A percentile compares a stretch with the other conserved stretches of the same genome.
Evolutionary conservation across 352 stramenopile species (phyloP).

Genomic region (Pythium biforme): DNA sequence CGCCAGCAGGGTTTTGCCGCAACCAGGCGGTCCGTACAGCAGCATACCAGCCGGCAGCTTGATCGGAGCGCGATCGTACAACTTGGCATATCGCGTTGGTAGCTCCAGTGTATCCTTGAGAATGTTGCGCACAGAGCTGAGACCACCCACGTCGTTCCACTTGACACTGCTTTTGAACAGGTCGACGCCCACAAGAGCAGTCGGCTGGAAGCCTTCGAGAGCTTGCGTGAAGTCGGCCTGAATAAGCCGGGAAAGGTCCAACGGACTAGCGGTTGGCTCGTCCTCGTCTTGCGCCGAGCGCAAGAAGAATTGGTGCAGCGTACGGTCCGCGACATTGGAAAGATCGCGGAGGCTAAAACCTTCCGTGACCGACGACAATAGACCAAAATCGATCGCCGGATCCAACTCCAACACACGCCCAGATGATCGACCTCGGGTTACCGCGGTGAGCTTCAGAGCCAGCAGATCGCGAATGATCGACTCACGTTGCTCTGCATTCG

Average conservation of each 20-base stretch:
- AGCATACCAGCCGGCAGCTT: constrained; percentile 86
- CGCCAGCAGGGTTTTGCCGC: constrained; percentile 88
- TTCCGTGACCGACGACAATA: constrained; percentile 66
- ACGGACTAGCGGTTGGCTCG: neutral
- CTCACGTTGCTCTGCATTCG: constrained; percentile 65
- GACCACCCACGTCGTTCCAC: constrained; percentile 86
- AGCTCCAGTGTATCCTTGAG: constrained; percentile 90
- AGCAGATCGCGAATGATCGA: constrained; percentile 62
- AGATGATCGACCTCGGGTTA: constrained; percentile 16
- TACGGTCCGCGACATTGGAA: constrained; percentile 58
- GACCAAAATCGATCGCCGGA: constrained; percentile 56
- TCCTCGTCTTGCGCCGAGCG: constrained; percentile 27
- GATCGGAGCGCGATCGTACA: constrained; percentile 82
- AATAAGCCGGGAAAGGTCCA: constrained; percentile 27
- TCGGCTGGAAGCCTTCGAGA: constrained; percentile 78
- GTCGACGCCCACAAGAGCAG: constrained; percentile 74
- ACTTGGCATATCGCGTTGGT: constrained; percentile 69
- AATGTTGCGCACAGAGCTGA: constrained; percentile 74
- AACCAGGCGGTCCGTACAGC: constrained; percentile 89
- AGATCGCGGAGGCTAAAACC: constrained; percentile 83
- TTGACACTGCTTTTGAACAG: constrained; percentile 85
- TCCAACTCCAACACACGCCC: constrained; percentile 40
- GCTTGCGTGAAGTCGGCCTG: constrained; percentile 75
- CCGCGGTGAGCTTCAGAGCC: constrained; percentile 36
- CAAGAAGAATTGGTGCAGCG: constrained; percentile 66